Conservation (phyloP, 1,284 basidiomycete species). For the Volvariella volvacea region DNA sequence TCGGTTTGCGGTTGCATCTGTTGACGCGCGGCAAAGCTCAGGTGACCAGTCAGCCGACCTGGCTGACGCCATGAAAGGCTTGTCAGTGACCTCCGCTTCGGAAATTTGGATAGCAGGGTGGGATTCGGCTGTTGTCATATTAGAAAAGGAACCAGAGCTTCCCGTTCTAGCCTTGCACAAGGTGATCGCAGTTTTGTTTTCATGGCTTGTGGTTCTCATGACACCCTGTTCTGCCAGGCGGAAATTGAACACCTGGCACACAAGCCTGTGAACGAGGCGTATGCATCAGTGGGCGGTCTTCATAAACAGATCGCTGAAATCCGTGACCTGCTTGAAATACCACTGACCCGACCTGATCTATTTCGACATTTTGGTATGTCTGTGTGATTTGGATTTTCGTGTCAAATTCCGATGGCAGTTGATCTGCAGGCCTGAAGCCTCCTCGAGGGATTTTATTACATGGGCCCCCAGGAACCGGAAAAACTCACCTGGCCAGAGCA, state of each 20-base stretch:
- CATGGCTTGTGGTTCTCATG: slow-evolving; percentile 9
- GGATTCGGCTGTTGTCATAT: slow-evolving; percentile 4
- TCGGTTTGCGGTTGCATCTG: slow-evolving; percentile 45
- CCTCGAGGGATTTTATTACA: slow-evolving; percentile 87
- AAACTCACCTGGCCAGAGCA: slow-evolving; percentile 87
- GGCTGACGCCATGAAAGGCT: slow-evolving; percentile 29
- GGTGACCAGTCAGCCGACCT: slow-evolving; percentile 23
- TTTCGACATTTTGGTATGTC: slow-evolving; percentile 79
- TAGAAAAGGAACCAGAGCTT: slow-evolving; percentile 1
- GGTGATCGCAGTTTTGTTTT: slow-evolving; percentile 7
- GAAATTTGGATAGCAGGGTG: slow-evolving; percentile 3
- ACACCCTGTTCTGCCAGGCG: slow-evolving; percentile 21
- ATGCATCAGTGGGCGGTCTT: slow-evolving; percentile 82
- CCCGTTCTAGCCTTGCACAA: neutral
- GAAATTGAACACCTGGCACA: slow-evolving; percentile 39
- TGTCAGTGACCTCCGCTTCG: slow-evolving; percentile 29
- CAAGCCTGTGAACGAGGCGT: slow-evolving; percentile 42
- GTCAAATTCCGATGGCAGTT: slow-evolving; percentile 3
- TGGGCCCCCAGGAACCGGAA: slow-evolving; percentile 92
- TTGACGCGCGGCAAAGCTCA: slow-evolving; percentile 15
- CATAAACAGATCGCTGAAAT: slow-evolving; percentile 86
- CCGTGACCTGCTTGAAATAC: slow-evolving; percentile 91
- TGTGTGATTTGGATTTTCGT: slow-evolving; percentile 7
- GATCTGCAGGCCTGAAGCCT: slow-evolving; percentile 67
- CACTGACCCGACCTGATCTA: slow-evolving; percentile 83